These are phyloP conservation scores for Pyrus bretschneideri DNA, from an alignment of 306 rosid species.

Conservation along the genomic window DNA sequence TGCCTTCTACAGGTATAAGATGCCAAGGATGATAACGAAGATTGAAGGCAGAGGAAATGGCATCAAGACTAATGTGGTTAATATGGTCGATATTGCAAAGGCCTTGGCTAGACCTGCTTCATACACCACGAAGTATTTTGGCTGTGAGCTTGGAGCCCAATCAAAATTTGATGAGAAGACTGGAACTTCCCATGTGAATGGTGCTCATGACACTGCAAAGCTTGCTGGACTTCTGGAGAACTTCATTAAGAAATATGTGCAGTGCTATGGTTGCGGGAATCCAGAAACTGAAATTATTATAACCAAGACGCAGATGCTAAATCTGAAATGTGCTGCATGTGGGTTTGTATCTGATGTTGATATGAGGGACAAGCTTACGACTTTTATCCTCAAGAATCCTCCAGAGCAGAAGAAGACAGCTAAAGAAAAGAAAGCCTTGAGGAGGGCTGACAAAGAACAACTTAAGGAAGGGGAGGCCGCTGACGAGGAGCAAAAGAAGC, in stretches of 20 bases:
- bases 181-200: conserved; percentile 67
- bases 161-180: conserved; percentile 77
- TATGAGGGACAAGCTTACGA: conserved; percentile 75
- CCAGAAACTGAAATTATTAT: conserved; percentile 77
- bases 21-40: conserved; percentile 85
- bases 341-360: conserved; percentile 75
- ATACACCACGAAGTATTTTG: conserved; percentile 69
- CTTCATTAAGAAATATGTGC: conserved; percentile 79
- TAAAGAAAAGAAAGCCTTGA: conserved; percentile 74
- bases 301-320: conserved; percentile 65
- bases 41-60: conserved; percentile 87
- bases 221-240: conserved; percentile 77
- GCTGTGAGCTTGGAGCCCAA: conserved; percentile 86
- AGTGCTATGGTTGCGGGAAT: conserved; percentile 75
- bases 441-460: conserved; percentile 81
- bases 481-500: conserved; percentile 60
- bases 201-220: conserved; percentile 69
- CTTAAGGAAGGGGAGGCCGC: conserved; percentile 74
- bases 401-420: conserved; percentile 65
- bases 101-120: conserved; percentile 79
- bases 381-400: conserved; percentile 73
- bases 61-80: conserved; percentile 71
- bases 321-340: conserved; percentile 76
- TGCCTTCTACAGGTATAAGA: conserved; percentile 87
- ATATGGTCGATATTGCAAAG: conserved; percentile 82